Evolutionary conservation across 225 moss, liverwort and hornwort species (phyloP).

Genomic region (Takakia lepidozioides): DNA sequence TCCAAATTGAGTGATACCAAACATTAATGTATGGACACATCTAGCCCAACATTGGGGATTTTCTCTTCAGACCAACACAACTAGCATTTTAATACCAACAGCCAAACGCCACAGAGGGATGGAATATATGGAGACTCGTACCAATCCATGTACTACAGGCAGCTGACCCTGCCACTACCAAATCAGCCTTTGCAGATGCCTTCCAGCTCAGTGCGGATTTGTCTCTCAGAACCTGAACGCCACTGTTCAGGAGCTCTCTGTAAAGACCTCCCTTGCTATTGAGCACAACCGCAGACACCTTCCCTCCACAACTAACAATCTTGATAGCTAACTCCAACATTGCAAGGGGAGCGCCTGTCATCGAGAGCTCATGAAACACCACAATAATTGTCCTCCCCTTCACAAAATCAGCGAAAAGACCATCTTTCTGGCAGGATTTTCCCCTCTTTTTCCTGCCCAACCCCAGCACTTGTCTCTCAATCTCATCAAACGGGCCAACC

Average conservation of each 20-base stretch:
- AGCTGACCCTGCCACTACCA: constrained; percentile 66
- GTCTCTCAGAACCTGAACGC: constrained; percentile 41
- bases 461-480: constrained; percentile 20
- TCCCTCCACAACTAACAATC: constrained; percentile 54
- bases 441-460: neutral
- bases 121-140: constrained; percentile 9
- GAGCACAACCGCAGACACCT: constrained; percentile 51
- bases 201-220: constrained; percentile 52
- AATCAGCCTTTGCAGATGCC: constrained; percentile 47
- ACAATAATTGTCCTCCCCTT: constrained; percentile 33
- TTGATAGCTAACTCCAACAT: constrained; percentile 64
- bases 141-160: constrained; percentile 60
- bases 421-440: constrained; percentile 9
- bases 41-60: no score
- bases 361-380: constrained; percentile 71
- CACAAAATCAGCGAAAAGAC: constrained; percentile 47
- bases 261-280: constrained; percentile 60
- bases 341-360: constrained; percentile 69
- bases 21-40: no score
- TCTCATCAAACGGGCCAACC: constrained; percentile 49
- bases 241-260: constrained; percentile 36
- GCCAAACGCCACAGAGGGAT: no score
- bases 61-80: no score
- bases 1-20: no score
- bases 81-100: no score